Evolutionary conservation across 164 flowering plant species (phyloP).

Genomic region (Tetracentron sinense): DNA sequence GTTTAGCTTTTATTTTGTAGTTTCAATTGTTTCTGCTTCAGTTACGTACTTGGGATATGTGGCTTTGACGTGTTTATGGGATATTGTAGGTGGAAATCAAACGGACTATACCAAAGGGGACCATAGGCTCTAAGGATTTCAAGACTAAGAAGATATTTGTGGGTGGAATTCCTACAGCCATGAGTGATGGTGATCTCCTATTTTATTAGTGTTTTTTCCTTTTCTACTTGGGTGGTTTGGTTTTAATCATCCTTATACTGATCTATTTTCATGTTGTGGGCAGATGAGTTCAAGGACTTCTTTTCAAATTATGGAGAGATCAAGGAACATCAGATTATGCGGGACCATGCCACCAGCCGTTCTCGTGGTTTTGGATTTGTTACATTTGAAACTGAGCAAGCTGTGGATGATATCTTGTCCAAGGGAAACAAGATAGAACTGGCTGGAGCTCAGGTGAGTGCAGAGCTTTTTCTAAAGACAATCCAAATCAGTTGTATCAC

Average conservation of each 20-base stretch:
- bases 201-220: not conserved
- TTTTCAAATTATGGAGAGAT: slow-evolving; percentile 72
- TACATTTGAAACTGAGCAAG: slow-evolving; percentile 61
- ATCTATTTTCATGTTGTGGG: not conserved
- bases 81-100: slow-evolving; percentile 73
- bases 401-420: slow-evolving; percentile 64
- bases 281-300: slow-evolving; percentile 85
- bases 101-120: slow-evolving; percentile 79
- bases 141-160: slow-evolving; percentile 89
- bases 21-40: slow-evolving; percentile 1
- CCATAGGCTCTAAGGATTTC: slow-evolving; percentile 54
- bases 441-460: slow-evolving; percentile 65
- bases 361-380: slow-evolving; percentile 92
- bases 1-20: not conserved
- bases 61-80: slow-evolving; percentile 1
- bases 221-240: not conserved
- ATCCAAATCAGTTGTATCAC: not conserved
- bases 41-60: not conserved
- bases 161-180: slow-evolving; percentile 74
- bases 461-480: not conserved
- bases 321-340: slow-evolving; percentile 75
- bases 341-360: slow-evolving; percentile 70
- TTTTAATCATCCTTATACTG: not conserved
- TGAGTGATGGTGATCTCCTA: slow-evolving; percentile 51
- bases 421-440: slow-evolving; percentile 66